Base-by-base conservation (phyloP, 106 monocot species). In the Phalaenopsis aphrodite region DNA sequence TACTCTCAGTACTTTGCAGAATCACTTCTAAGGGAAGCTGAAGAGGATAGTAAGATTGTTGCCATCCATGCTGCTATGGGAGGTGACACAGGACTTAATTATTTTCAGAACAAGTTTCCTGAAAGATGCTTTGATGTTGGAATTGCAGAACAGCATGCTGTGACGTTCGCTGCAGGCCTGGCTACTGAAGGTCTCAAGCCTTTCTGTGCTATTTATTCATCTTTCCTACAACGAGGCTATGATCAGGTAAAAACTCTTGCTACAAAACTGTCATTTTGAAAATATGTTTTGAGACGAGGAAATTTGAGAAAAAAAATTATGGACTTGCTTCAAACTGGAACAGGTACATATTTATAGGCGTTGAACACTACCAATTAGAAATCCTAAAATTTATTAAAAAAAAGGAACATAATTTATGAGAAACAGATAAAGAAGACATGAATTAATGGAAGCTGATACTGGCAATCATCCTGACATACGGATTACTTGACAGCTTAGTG, bases 31-130 rank as follows among this genome's bases (percentile, higher is more conserved):
- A 84, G 81, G 55, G 95, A 96, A 81, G 95, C 95, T 37, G 89
- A 96, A 72, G 79, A 23, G 3, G 95, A 96, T 58, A 78, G 78
- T 78, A 87, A 88, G 57, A 91, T 96, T 19, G 85, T 96, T 11
- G 95, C 89, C 23, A 88, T 96, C 57, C 95, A 96, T 85, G 95
- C 95, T 4, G 95, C 95, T 3, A 96, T 96, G 95, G 95, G 95
- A 41, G 89, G 95, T 18, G 95, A 93, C 8, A 96, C 95, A 12
- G 95, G 95, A 15, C 87, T 96, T 76, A 96, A 96, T 56, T 84
- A 84, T 78, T 96, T 96, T 80, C 93, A 88, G 46, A 88, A 88
- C 81, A 76, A 46, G 38, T 96, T 91, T 78, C 95, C 93, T 6
- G 82, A 91, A 3, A 81, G 91, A 47, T 93, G 95, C 85, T 96